Evolutionary conservation across 2,329 filamentous ascomycete species (phyloP), one percentile per base, ranked within the genome.

Genomic region (Emmonsiellopsis sp.): DNA sequence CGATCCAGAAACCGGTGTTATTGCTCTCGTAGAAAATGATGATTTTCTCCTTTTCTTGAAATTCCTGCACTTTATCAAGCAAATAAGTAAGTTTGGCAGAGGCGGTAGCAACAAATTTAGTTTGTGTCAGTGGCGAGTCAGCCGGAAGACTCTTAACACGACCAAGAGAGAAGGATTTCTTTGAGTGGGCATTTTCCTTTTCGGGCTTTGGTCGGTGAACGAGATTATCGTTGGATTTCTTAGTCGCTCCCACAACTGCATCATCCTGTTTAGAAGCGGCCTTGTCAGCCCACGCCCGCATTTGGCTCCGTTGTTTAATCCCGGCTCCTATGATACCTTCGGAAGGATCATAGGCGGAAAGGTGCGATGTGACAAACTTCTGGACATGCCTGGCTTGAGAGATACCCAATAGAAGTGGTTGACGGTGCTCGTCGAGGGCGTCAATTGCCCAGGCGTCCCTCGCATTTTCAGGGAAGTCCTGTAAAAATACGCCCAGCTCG

Each of bases 21-120:
- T 93, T 86, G 34, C 87, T 86, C 56, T 95, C 89, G 66, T 95
- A 96, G 67, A 97, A 97, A 8, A 96, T 80, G 51, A 96, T 82
- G 3, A 94, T 93, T 68, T 96, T 95, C 62, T 95, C 90, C 0
- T 78, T 71, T 1, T 76, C 68, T 51, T 93, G 82, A 56, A 91
- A 76, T 51, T 79, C 74, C 5, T 84, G 68, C 10, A 96, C 83
- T 34, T 81, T 77, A 52, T 90, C 85, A 14, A 95, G 73, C 5
- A 96, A 74, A 62, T 96, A 95, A 2, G 87, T 91, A 2, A 96
- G 75, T 68, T 97, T 97, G 0, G 87, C 83, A 0, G 91, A 96
- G 0, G 84, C 82, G 0, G 91, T 95, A 3, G 88, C 89, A n/a
- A 87, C 72, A 17, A 95, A 75, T 52, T 71, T 78, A 0, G 86